Conservation (phyloP, 2,329 filamentous ascomycete species). For the Hypomyces perniciosus region DNA sequence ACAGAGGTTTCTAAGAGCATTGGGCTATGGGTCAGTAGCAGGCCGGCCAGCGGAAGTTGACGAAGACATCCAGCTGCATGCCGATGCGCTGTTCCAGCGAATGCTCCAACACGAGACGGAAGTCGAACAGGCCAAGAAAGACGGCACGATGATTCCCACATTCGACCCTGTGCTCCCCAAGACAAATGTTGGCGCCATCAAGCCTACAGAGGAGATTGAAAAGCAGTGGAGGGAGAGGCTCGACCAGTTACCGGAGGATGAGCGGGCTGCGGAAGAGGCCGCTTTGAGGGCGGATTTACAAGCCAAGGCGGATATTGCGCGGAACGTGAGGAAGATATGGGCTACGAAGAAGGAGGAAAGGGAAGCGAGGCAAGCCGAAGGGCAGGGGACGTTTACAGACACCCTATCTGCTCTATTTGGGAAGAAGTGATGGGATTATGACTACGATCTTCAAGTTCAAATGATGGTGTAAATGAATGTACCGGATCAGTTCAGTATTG, state of each 20-base stretch:
- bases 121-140: slow-evolving; percentile 62
- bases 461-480: background rate
- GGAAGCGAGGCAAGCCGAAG: slow-evolving; percentile 33
- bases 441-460: background rate
- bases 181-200: slow-evolving; percentile 18
- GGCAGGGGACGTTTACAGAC: slow-evolving; percentile 27
- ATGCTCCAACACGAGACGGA: slow-evolving; percentile 77
- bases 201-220: slow-evolving; percentile 41
- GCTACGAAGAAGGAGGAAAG: slow-evolving; percentile 52
- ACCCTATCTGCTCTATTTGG: slow-evolving; percentile 25
- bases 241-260: slow-evolving; percentile 50
- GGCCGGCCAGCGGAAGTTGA: slow-evolving; percentile 63
- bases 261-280: slow-evolving; percentile 57
- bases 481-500: background rate
- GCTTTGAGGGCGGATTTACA: slow-evolving; percentile 58
- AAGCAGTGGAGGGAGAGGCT: slow-evolving; percentile 49
- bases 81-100: slow-evolving; percentile 80
- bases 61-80: slow-evolving; percentile 92
- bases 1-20: slow-evolving; percentile 78
- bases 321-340: slow-evolving; percentile 49
- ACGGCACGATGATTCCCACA: slow-evolving; percentile 51
- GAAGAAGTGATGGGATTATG: slow-evolving; percentile 19
- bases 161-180: slow-evolving; percentile 52
- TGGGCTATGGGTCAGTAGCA: slow-evolving; percentile 73
- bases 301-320: slow-evolving; percentile 54